A percentile compares a stretch with the other conserved stretches of the same genome.
Conservation (phyloP, 345 rosid species). For the Eucalyptus guilfoylei region DNA sequence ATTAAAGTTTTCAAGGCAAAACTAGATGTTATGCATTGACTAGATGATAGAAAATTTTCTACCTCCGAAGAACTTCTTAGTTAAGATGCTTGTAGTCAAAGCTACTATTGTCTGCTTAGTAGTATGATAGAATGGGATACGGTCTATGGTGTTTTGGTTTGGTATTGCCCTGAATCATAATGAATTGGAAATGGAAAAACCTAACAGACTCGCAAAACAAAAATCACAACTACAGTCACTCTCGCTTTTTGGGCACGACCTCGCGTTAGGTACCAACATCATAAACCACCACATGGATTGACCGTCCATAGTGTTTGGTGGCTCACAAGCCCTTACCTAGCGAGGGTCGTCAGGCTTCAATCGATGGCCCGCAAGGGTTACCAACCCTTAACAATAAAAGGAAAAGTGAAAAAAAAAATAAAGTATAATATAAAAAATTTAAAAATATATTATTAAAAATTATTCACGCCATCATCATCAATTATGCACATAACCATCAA, state of each 20-base stretch:
- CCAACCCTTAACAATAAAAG: neutral
- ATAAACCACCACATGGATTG: neutral
- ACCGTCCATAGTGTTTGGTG: neutral
- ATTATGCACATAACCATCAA: too few relatives aligned
- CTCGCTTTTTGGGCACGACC: neutral
- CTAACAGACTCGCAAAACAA: neutral
- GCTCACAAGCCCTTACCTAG: neutral
- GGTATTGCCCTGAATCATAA: neutral
- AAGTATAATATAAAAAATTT: too few relatives aligned
- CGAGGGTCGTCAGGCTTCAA: neutral
- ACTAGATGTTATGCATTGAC: neutral
- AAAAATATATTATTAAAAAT: too few relatives aligned
- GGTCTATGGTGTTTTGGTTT: neutral
- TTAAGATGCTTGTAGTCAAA: neutral
- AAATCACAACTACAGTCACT: neutral
- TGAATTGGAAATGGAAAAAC: neutral
- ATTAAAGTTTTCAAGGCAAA: neutral
- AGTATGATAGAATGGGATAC: neutral
- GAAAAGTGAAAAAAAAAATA: too few relatives aligned
- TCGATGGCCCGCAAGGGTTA: too few relatives aligned
- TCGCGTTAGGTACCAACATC: neutral
- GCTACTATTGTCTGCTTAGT: neutral
- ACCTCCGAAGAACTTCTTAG: neutral
- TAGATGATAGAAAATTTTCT: neutral
- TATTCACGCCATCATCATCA: accelerated